These are phyloP conservation scores for Angomonas ambiguus DNA, from an alignment of 208 protist genomes.

Conservation along the genomic window DNA sequence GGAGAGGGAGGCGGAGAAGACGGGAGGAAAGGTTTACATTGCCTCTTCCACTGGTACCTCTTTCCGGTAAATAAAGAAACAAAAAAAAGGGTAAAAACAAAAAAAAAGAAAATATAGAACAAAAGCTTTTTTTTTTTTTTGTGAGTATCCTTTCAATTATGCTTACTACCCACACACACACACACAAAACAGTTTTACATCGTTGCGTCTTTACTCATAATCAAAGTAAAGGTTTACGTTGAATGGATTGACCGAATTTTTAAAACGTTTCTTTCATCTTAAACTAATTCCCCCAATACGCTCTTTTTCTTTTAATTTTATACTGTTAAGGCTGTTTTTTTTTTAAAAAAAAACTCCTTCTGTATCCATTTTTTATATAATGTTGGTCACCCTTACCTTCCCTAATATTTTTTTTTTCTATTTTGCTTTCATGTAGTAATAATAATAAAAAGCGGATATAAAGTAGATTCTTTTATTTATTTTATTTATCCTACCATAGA, in stretches of 20 bases:
- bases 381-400: neutral
- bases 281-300: too few relatives aligned
- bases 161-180: neutral
- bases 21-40: constrained; percentile 85
- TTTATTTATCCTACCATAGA: neutral
- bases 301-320: neutral
- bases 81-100: neutral
- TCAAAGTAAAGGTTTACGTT: too few relatives aligned
- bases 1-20: constrained; percentile 74
- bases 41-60: constrained; percentile 20
- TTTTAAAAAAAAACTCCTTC: neutral
- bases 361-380: neutral
- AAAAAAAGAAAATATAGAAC: too few relatives aligned
- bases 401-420: neutral
- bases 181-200: too few relatives aligned
- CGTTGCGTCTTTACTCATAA: too few relatives aligned
- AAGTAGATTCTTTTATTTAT: neutral
- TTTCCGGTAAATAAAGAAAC: neutral
- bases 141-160: constrained; percentile 2
- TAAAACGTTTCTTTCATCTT: too few relatives aligned
- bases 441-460: neutral
- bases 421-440: neutral
- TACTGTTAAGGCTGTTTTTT: too few relatives aligned
- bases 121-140: neutral
- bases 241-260: too few relatives aligned